Conservation (phyloP, 352 stramenopile genomes). For the Sclerospora graminicola region DNA sequence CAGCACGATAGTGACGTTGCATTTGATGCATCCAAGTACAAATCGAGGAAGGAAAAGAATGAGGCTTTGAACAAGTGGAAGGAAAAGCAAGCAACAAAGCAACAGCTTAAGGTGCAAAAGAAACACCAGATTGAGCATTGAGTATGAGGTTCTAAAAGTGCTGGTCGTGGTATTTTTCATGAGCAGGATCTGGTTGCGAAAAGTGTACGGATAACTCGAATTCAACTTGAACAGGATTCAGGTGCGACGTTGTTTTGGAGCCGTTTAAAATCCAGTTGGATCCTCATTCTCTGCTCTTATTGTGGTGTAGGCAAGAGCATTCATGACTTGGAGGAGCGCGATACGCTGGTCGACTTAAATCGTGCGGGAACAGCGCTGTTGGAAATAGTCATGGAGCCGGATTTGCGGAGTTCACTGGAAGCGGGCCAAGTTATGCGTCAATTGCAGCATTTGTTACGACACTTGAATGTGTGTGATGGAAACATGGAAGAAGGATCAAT, state of each 20-base stretch:
- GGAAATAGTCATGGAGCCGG: constrained; percentile 95
- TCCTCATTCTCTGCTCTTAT: background rate
- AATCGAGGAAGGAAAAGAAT: constrained; percentile 71
- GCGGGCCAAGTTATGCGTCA: constrained; percentile 84
- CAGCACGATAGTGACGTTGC: constrained; percentile 11
- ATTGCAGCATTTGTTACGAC: constrained; percentile 85
- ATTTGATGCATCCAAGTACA: constrained; percentile 73
- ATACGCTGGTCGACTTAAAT: constrained; percentile 93
- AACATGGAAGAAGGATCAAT: constrained; percentile 96
- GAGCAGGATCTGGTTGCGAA: constrained; percentile 31
- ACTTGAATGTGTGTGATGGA: constrained; percentile 89
- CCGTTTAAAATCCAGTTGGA: background rate
- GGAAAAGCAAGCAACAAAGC: constrained; percentile 27
- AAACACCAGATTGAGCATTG: too few relatives aligned
- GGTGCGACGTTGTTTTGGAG: too few relatives aligned
- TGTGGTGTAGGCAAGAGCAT: constrained; percentile 78
- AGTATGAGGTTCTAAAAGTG: too few relatives aligned
- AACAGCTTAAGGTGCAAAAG: constrained; percentile 17
- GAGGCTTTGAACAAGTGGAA: constrained; percentile 56
- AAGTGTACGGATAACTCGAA: constrained; percentile 86
- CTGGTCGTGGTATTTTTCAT: too few relatives aligned
- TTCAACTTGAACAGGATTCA: constrained; percentile 96
- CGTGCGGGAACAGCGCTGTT: constrained; percentile 89
- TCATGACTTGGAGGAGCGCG: constrained; percentile 60
- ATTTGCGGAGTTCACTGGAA: constrained; percentile 86